phyloP scores from a whole-genome alignment of 176 grass and related monocot species.

The Pontederia paniculata region DNA sequence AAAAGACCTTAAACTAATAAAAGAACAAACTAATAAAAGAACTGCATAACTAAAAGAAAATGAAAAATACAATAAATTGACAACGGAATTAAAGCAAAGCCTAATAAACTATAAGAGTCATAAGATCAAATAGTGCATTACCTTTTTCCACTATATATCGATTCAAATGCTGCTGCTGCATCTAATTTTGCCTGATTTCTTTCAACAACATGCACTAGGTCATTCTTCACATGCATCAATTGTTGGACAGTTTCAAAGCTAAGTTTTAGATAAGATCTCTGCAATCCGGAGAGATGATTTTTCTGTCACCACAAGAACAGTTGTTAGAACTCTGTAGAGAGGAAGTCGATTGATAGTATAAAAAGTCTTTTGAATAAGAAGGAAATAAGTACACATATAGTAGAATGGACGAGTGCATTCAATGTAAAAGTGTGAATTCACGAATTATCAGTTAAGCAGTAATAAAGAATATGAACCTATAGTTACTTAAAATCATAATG shows the following conservation, averaged over 20 bases:
- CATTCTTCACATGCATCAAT: conserved; percentile 78
- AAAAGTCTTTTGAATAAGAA: not conserved
- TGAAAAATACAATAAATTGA: conserved; percentile 4
- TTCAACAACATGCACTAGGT: conserved; percentile 77
- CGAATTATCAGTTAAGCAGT: too few species aligned
- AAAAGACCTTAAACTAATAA: conserved; percentile 15
- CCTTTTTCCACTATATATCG: conserved; percentile 72
- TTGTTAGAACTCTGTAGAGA: conserved; percentile 10
- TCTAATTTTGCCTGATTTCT: conserved; percentile 72
- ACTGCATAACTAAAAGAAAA: conserved; percentile 22
- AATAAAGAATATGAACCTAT: too few species aligned
- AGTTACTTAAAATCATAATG: too few species aligned
- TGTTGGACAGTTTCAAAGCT: conserved; percentile 88
- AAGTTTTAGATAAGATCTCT: conserved; percentile 79
- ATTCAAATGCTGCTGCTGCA: conserved; percentile 84
- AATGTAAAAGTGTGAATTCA: too few species aligned
- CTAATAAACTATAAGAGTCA: not conserved
- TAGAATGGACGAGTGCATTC: too few species aligned
- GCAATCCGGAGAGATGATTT: conserved; percentile 95
- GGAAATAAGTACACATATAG: too few species aligned
- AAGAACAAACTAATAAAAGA: too few species aligned
- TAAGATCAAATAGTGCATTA: conserved; percentile 14
- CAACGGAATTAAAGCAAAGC: not conserved
- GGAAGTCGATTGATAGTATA: not conserved
- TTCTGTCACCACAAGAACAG: conserved; percentile 38